Conservation (phyloP, 2,329 filamentous ascomycete genomes). For the Torrubiellomyces zombiae region DNA sequence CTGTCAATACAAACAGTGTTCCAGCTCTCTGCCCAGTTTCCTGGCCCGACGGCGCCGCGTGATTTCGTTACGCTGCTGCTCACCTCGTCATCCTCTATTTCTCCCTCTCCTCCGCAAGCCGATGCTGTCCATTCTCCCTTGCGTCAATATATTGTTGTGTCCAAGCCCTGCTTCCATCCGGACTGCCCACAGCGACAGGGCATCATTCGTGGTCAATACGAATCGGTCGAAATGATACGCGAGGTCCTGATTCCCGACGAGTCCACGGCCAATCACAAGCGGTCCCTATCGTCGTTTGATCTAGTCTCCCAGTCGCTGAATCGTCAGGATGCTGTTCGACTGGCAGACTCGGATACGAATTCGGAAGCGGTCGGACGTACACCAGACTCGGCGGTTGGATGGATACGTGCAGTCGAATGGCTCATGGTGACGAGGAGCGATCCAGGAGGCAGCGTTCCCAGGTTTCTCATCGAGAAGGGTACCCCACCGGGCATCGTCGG, state of each 20-base stretch:
- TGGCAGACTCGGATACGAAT: constrained; percentile 5
- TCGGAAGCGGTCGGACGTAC: constrained; percentile 15
- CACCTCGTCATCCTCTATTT: too few species aligned
- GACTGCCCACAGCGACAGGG: constrained; percentile 53
- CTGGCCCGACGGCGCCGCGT: constrained; percentile 69
- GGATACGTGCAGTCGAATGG: constrained; percentile 60
- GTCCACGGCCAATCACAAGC: constrained; percentile 15
- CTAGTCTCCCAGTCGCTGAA: too few species aligned
- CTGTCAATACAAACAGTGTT: constrained; percentile 41
- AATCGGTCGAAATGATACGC: constrained; percentile 80
- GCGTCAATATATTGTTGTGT: constrained; percentile 74
- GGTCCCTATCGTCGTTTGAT: constrained; percentile 17
- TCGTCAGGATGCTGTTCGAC: constrained; percentile 14
- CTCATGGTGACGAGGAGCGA: constrained; percentile 85
- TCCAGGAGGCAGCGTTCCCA: constrained; percentile 72
- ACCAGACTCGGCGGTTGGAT: constrained; percentile 15
- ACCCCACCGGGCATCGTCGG: constrained; percentile 66
- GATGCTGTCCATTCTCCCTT: constrained; percentile 7
- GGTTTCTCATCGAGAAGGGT: constrained; percentile 81
- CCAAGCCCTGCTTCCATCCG: constrained; percentile 65
- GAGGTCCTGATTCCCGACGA: constrained; percentile 59
- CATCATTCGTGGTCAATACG: constrained; percentile 72
- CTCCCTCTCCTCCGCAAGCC: too few species aligned
- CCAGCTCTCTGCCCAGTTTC: constrained; percentile 76
- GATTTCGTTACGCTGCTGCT: constrained; percentile 75